Conservation (phyloP, 805 yeast species). For the Lachancea sp. region DNA sequence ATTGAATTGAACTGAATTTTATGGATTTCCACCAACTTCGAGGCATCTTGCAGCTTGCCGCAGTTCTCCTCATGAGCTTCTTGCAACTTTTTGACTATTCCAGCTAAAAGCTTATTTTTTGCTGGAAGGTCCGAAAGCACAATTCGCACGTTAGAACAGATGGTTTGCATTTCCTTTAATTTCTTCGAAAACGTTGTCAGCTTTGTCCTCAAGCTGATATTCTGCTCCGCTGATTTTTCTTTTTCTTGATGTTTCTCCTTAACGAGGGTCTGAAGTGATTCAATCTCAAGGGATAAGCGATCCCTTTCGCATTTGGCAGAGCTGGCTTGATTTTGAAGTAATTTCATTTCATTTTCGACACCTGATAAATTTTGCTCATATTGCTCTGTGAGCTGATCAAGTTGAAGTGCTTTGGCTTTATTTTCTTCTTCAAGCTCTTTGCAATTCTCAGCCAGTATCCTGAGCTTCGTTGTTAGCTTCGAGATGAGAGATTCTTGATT, state of each 20-base stretch:
- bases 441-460: slow-evolving; percentile 35
- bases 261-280: neutral
- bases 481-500: slow-evolving; percentile 34
- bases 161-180: neutral
- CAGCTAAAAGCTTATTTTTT: neutral
- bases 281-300: neutral
- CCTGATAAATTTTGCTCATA: neutral
- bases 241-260: neutral
- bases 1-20: neutral
- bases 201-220: neutral
- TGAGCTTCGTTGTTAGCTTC: slow-evolving; percentile 41
- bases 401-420: neutral
- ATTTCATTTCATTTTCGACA: neutral
- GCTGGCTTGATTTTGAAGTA: neutral
- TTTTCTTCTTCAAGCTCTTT: slow-evolving; percentile 19
- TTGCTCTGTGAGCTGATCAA: neutral
- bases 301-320: neutral
- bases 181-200: neutral
- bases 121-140: neutral
- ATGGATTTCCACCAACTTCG: neutral
- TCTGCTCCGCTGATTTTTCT: neutral
- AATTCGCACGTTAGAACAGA: neutral
- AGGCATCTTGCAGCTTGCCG: neutral
- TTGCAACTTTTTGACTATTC: neutral
- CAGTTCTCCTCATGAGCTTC: neutral